A percentile compares a stretch with the other conserved stretches of the same genome.
Conservation (phyloP, 116 monocot species). For the Trichopus zeylanicus region DNA sequence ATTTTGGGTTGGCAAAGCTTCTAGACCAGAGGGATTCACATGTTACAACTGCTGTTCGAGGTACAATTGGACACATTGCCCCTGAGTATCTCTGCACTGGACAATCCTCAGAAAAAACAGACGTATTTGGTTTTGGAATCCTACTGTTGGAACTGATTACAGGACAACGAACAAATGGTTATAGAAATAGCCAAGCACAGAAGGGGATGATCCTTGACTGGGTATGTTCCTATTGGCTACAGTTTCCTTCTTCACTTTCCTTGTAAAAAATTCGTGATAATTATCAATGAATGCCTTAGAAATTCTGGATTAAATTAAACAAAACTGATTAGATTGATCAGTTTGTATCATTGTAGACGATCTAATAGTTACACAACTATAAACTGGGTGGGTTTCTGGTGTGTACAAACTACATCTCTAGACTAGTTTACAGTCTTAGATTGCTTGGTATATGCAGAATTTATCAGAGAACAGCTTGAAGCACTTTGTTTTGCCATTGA, state of each 20-base stretch:
- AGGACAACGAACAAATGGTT: slow-evolving; percentile 44
- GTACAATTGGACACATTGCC: slow-evolving; percentile 87
- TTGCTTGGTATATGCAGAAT: too few species aligned
- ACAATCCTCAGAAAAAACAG: slow-evolving; percentile 92
- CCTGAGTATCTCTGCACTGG: slow-evolving; percentile 90
- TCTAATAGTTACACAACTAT: too few species aligned
- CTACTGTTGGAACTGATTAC: slow-evolving; percentile 74
- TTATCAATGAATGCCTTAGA: neutral
- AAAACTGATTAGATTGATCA: too few species aligned
- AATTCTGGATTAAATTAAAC: neutral
- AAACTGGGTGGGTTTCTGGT: too few species aligned
- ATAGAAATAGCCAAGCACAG: slow-evolving; percentile 45
- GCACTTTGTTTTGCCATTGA: too few species aligned
- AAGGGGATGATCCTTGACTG: slow-evolving; percentile 85
- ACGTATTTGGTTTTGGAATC: slow-evolving; percentile 95
- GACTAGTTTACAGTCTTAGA: too few species aligned
- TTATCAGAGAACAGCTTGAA: too few species aligned
- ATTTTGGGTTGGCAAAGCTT: slow-evolving; percentile 92
- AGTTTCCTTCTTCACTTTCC: neutral
- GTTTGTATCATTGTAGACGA: too few species aligned
- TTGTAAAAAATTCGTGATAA: neutral
- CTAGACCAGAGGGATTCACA: slow-evolving; percentile 85
- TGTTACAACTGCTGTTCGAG: slow-evolving; percentile 88
- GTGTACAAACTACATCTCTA: too few species aligned
- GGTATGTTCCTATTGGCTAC: too few species aligned